Conservation (phyloP, 106 monocot genomes). For the Platanthera zijinensis region DNA sequence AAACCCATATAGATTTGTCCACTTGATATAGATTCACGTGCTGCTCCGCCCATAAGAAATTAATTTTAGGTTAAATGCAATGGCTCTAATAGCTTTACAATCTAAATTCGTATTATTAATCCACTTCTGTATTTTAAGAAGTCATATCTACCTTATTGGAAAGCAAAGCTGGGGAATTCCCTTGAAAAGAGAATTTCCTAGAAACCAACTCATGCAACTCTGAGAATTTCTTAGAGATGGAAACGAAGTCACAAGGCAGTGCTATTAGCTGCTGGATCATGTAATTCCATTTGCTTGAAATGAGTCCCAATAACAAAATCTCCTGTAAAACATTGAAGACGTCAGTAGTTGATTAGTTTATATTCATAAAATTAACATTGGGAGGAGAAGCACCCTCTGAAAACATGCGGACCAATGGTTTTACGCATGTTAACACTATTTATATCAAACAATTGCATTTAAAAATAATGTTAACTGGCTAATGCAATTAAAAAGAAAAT, state of each 20-base stretch:
- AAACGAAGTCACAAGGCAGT: constrained; percentile 28
- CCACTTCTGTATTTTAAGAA: not conserved
- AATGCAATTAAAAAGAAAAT: not conserved
- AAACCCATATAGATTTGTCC: too few species aligned
- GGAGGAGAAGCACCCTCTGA: too few species aligned
- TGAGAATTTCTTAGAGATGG: constrained; percentile 36
- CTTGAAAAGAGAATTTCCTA: constrained; percentile 14
- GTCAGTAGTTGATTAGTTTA: not conserved
- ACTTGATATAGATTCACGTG: too few species aligned
- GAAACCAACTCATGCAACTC: constrained; percentile 22
- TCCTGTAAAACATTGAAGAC: constrained; percentile 39
- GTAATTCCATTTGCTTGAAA: constrained; percentile 43
- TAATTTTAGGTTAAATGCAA: too few species aligned
- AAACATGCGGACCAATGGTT: not conserved
- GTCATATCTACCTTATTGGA: constrained; percentile 6
- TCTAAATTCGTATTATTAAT: not conserved
- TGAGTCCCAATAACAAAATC: constrained; percentile 42
- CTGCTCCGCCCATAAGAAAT: too few species aligned
- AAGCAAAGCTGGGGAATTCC: constrained; percentile 9
- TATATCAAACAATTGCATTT: not conserved
- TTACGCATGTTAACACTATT: not conserved
- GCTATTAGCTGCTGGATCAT: constrained; percentile 37
- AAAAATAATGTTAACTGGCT: not conserved
- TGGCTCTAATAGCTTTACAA: not conserved
- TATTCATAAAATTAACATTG: not conserved